Evolutionary conservation across 2,329 filamentous ascomycete species (phyloP), one percentile per base, ranked within the genome.

Genomic region (Cadophora sp.): DNA sequence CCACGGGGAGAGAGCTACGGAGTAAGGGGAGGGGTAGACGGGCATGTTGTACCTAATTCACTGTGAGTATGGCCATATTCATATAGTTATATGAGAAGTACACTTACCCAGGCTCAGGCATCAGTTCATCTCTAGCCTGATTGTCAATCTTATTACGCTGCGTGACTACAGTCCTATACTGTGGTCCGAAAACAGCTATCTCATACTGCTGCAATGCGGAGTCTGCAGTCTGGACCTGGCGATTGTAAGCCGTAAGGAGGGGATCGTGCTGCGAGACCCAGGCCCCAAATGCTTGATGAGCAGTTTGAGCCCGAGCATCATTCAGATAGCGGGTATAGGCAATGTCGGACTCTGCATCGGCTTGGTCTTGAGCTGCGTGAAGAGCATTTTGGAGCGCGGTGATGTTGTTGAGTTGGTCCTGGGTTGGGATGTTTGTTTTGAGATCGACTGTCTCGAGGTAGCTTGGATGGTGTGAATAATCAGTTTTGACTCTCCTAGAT

Each of bases 121-220:
- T 36, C 33, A 59, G 18, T 18, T 66, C 63, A 62, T 68, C 50
- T 6, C 53, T 47, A 45, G 66, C 66, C 16, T 62, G 64, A 30
- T 61, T 65, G 20, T 47, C 51, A 59, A 66, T 68, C 56, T 66
- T 65, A 20, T 65, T 62, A 24, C 59, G 41, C n/a, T 68, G 62
- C 36, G 56, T 56, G 1, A 58, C 33, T 3, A 68, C 50, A 30
- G 66, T 63, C 2, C 47, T 27, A 22, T 61, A 68, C 47, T 65
- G 62, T n/a, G 66, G 56, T 22, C 66, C 66, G 36, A 66, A 68
- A n/a, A 66, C 14, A 2, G 50, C 50, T 18, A 56, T 47, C 41
- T 62, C 51, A 65, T 65, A 68, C 13, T 68, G 50, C 51, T 68
- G 66, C 27, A 68, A 48, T n/a, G 62, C 59, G 13, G 62, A 39